Conservation (phyloP, 352 stramenopile genomes). For the Phytopythium mirpurense region DNA sequence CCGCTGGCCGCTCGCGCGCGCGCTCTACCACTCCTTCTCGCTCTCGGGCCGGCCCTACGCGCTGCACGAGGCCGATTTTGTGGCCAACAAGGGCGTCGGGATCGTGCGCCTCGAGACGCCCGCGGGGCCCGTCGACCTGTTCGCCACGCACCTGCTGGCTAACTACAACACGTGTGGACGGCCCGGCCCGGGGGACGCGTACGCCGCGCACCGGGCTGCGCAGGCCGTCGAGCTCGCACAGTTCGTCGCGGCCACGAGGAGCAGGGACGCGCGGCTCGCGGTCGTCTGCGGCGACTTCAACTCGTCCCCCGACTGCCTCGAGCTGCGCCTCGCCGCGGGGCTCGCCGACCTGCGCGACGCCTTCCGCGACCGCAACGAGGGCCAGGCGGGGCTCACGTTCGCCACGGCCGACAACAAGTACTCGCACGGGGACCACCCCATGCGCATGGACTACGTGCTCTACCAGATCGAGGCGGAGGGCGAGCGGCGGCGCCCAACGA, state of each 20-base stretch:
- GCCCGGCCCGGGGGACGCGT: constrained; percentile 59
- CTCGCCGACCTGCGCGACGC: constrained; percentile 55
- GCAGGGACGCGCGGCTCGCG: constrained; percentile 31
- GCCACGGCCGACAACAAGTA: constrained; percentile 78
- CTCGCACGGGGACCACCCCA: constrained; percentile 72
- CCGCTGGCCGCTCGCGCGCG: constrained; percentile 53
- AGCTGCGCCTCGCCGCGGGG: constrained; percentile 49
- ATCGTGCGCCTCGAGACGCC: constrained; percentile 58
- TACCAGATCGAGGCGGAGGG: constrained; percentile 40
- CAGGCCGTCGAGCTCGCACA: constrained; percentile 74
- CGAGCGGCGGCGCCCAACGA: too few species aligned
- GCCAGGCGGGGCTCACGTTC: constrained; percentile 57
- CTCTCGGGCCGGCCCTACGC: constrained; percentile 74
- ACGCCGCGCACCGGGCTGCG: constrained; percentile 54
- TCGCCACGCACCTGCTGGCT: constrained; percentile 71
- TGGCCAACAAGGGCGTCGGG: constrained; percentile 76
- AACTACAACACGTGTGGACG: constrained; percentile 76
- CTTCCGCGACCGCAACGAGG: constrained; percentile 62
- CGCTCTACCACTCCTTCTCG: constrained; percentile 71
- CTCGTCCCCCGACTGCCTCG: constrained; percentile 69
- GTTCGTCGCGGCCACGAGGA: constrained; percentile 57
- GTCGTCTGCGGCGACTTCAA: constrained; percentile 82
- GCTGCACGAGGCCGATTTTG: constrained; percentile 74
- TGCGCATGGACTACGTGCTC: constrained; percentile 84
- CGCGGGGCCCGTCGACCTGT: constrained; percentile 59